These are phyloP conservation scores for Brassica balearica DNA, from an alignment of 441 rosid species.

Conservation along the genomic window DNA sequence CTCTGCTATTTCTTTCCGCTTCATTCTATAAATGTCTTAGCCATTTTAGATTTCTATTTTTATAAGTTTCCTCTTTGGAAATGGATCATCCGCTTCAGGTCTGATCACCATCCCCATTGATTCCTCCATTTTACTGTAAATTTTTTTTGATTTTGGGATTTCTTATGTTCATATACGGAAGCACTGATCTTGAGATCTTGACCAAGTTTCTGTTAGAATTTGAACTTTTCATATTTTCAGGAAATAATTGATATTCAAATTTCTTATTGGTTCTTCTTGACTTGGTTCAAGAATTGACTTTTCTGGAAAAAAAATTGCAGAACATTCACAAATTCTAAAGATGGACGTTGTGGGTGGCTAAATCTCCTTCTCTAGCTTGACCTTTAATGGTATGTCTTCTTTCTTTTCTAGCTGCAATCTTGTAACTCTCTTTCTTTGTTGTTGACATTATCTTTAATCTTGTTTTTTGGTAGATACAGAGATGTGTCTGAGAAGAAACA, in stretches of 20 bases:
- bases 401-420: constrained; percentile 2
- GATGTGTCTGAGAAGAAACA: constrained; percentile 57
- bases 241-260: constrained; percentile 6
- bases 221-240: neutral
- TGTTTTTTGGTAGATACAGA: constrained; percentile 52
- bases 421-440: constrained; percentile 12
- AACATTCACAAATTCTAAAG: constrained; percentile 26
- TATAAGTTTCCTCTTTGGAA: neutral
- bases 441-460: constrained; percentile 20
- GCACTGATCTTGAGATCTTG: constrained; percentile 40
- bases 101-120: neutral
- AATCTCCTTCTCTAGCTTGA: constrained; percentile 52
- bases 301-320: constrained; percentile 33
- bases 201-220: neutral
- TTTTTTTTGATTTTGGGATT: neutral
- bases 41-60: constrained; percentile 15
- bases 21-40: constrained; percentile 25
- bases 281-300: constrained; percentile 25
- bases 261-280: constrained; percentile 33
- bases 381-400: constrained; percentile 59
- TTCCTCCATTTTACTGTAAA: neutral
- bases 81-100: constrained; percentile 29
- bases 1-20: constrained; percentile 7
- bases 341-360: constrained; percentile 88
- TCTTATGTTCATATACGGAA: constrained; percentile 5